A percentile compares a stretch with the other conserved stretches of the same genome.
Conservation (phyloP, 2,329 filamentous ascomycete species). For the Hymenotorrendiella dingleyae region DNA sequence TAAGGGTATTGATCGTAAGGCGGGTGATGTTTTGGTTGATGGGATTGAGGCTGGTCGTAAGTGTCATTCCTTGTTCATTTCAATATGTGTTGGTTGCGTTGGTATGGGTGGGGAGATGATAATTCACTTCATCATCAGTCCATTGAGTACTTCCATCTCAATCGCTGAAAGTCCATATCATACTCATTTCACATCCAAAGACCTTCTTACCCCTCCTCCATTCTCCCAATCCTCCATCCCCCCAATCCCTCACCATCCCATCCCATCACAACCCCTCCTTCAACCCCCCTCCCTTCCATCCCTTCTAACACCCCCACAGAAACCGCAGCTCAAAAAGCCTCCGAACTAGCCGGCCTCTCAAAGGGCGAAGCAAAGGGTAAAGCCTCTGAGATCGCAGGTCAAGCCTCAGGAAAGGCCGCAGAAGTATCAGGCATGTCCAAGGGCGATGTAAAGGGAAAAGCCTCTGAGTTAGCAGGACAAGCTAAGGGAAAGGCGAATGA, state of each 20-base stretch:
- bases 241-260: not conserved
- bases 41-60: constrained; percentile 54
- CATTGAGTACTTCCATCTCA: too few species aligned
- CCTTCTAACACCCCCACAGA: constrained; percentile 30
- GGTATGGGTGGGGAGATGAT: too few species aligned
- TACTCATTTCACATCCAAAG: not conserved
- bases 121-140: too few species aligned
- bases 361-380: constrained; percentile 33
- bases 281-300: not conserved
- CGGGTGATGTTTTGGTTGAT: constrained; percentile 56
- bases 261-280: constrained; percentile 4
- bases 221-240: not conserved
- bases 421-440: constrained; percentile 36
- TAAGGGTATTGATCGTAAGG: constrained; percentile 53
- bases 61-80: too few species aligned
- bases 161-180: too few species aligned
- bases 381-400: constrained; percentile 35
- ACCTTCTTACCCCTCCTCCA: not conserved
- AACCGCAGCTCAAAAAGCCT: constrained; percentile 41
- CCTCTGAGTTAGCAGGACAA: constrained; percentile 1
- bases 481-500: constrained; percentile 6
- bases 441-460: constrained; percentile 30
- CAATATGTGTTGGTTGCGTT: too few species aligned
- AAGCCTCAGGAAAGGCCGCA: constrained; percentile 38
- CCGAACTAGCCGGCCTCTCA: constrained; percentile 36